Evolutionary conservation across 2,329 filamentous ascomycete genomes (phyloP).

Genomic region (Colletotrichum tropicale): DNA sequence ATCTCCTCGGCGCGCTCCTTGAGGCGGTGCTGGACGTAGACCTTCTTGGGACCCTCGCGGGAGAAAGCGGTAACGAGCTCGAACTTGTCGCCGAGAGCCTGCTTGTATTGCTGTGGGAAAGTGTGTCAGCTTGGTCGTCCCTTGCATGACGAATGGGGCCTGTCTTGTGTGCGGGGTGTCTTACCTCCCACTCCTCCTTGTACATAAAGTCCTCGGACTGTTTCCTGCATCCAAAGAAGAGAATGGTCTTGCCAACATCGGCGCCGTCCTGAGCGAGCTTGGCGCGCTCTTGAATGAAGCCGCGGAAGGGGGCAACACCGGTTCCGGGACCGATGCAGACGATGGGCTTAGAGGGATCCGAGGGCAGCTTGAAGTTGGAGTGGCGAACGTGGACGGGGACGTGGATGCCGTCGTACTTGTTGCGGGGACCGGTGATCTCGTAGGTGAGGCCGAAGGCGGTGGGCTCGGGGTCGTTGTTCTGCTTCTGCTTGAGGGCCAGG

Average conservation of each 20-base stretch:
- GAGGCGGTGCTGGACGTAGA: slow-evolving; percentile 95
- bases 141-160: neutral
- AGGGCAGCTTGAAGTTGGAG: slow-evolving; percentile 99
- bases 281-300: slow-evolving; percentile 91
- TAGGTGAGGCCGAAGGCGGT: slow-evolving; percentile 87
- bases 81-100: slow-evolving; percentile 85
- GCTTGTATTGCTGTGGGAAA: slow-evolving; percentile 73
- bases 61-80: slow-evolving; percentile 94
- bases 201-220: slow-evolving; percentile 92
- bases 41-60: slow-evolving; percentile 84
- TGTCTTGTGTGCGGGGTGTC: slow-evolving; percentile 33
- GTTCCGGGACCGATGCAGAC: slow-evolving; percentile 98
- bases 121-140: neutral
- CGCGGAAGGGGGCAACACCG: slow-evolving; percentile 95
- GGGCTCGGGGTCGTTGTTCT: slow-evolving; percentile 84
- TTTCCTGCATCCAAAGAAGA: slow-evolving; percentile 96
- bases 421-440: slow-evolving; percentile 84
- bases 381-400: slow-evolving; percentile 95
- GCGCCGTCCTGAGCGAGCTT: slow-evolving; percentile 81
- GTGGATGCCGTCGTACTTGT: slow-evolving; percentile 96
- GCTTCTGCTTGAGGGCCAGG: slow-evolving; percentile 93
- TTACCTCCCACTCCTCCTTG: slow-evolving; percentile 88
- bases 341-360: slow-evolving; percentile 89
- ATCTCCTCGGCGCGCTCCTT: slow-evolving; percentile 83
- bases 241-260: slow-evolving; percentile 81